Evolutionary conservation across 1,284 basidiomycete species (phyloP).

Genomic region (Naganishia liquefaciens): DNA sequence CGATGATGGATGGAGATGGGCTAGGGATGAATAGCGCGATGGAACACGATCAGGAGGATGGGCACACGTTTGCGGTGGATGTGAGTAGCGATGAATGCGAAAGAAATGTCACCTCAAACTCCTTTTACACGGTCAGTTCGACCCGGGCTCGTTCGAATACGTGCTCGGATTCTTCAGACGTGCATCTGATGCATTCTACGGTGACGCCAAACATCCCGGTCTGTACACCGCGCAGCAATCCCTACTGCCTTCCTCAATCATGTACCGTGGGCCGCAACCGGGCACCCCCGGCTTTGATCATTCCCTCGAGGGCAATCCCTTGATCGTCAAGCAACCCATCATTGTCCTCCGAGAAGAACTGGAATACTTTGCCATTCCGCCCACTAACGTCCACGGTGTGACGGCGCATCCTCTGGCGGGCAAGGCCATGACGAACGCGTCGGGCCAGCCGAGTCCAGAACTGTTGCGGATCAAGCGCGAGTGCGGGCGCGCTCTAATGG

Average conservation of each 20-base stretch:
- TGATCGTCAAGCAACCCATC: conserved; percentile 94
- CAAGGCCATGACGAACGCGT: conserved; percentile 63
- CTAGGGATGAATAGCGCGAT: conserved; percentile 52
- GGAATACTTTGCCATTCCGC: conserved; percentile 95
- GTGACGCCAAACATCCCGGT: conserved; percentile 62
- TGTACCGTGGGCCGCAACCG: conserved; percentile 9
- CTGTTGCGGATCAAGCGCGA: conserved; percentile 75
- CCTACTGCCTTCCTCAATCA: conserved; percentile 27
- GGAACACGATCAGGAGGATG: conserved; percentile 54
- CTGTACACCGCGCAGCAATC: conserved; percentile 61
- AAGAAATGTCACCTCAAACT: conserved; percentile 93
- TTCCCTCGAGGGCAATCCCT: conserved; percentile 69
- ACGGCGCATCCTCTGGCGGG: conserved; percentile 10
- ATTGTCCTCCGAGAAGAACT: conserved; percentile 97
- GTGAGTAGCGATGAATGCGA: conserved; percentile 56
- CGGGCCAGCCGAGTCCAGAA: conserved; percentile 73
- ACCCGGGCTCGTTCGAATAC: conserved; percentile 92
- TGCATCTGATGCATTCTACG: conserved; percentile 90
- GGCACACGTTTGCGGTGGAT: conserved; percentile 28
- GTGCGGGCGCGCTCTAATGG: conserved; percentile 84
- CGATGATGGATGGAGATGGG: conserved; percentile 36
- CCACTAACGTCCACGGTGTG: conserved; percentile 52
- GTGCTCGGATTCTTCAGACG: conserved; percentile 87
- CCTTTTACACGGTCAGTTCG: conserved; percentile 83
- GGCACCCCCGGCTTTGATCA: conserved; percentile 10